Base-by-base conservation (phyloP, 139 green algal genomes). In the Coccomyxa sp. region DNA sequence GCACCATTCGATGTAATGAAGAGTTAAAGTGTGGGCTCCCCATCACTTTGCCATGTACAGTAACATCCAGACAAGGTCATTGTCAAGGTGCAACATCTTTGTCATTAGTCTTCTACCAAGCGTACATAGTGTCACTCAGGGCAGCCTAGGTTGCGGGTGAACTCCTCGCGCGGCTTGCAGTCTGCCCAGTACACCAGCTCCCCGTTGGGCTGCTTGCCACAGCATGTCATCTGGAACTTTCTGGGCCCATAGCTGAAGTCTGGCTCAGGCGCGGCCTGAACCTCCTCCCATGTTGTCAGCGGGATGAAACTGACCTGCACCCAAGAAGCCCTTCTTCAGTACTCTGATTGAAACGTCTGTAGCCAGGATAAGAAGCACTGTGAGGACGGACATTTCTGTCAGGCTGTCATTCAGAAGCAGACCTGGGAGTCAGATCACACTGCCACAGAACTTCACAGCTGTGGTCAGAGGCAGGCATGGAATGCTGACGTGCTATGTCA, bases 361-460 rank as follows among this genome's bases (percentile, higher is more conserved):
- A n/a, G n/a, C n/a, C n/a, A n/a, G n/a, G n/a, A n/a, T n/a, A n/a
- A 77, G 72, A 77, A 18, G 9, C 39, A 64, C 58, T 77, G 24
- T 35, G n/a, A n/a, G n/a, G n/a, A n/a, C n/a, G n/a, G n/a, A n/a
- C n/a, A n/a, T n/a, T n/a, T n/a, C n/a, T n/a, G n/a, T n/a, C n/a
- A n/a, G n/a, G n/a, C n/a, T n/a, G n/a, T n/a, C n/a, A n/a, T n/a
- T n/a, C n/a, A n/a, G n/a, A n/a, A n/a, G n/a, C n/a, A n/a, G n/a
- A n/a, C n/a, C n/a, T n/a, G n/a, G n/a, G n/a, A n/a, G n/a, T 64
- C 5, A 64, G 27, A 22, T 64, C 18, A 64, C 50, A 12, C 5
- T 10, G 50, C 22, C 50, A 64, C 50, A n/a, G 44, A 3, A 18
- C 50, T 64, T 64, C 50, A 31, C 50, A 7, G 50, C 4, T 64